Conservation (phyloP, 2,329 filamentous ascomycete genomes). For the Dendrostoma leiphaemia region DNA sequence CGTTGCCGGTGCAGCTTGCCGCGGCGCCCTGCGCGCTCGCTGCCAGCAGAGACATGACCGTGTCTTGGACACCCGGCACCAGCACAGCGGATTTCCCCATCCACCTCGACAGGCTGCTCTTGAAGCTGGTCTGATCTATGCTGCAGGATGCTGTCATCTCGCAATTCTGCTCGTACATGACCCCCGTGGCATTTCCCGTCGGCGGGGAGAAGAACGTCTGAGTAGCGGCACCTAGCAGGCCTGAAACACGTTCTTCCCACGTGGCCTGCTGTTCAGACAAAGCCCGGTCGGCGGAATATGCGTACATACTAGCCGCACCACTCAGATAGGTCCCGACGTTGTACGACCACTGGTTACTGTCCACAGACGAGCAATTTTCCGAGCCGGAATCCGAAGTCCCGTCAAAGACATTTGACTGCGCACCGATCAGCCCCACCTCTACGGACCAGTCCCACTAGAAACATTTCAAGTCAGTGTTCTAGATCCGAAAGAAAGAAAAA, state of each 20-base stretch:
- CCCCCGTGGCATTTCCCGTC: slow-evolving; percentile 27
- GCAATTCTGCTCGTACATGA: slow-evolving; percentile 55
- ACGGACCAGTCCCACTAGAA: slow-evolving; percentile 57
- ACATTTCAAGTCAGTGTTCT: no score
- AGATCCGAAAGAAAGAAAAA: no score
- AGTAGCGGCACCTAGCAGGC: slow-evolving; percentile 43
- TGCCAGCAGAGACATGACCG: slow-evolving; percentile 34
- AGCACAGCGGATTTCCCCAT: slow-evolving; percentile 36
- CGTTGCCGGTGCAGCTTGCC: slow-evolving; percentile 39
- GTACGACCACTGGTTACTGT: slow-evolving; percentile 48
- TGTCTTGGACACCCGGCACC: slow-evolving; percentile 32
- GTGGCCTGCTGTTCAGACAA: no score
- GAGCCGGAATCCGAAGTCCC: slow-evolving; percentile 47
- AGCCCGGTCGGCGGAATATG: slow-evolving; percentile 37
- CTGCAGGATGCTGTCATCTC: slow-evolving; percentile 50
- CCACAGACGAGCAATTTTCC: slow-evolving; percentile 41
- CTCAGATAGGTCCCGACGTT: slow-evolving; percentile 48
- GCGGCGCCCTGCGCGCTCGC: slow-evolving; percentile 38
- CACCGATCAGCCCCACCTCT: slow-evolving; percentile 40
- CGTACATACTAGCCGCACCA: slow-evolving; percentile 37
- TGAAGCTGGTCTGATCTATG: slow-evolving; percentile 55
- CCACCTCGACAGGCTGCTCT: slow-evolving; percentile 56
- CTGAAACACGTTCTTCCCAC: slow-evolving; percentile 47
- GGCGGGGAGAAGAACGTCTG: slow-evolving; percentile 45
- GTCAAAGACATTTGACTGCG: slow-evolving; percentile 45